Base-by-base conservation (phyloP, 345 rosid genomes). In the Citrus medica region DNA sequence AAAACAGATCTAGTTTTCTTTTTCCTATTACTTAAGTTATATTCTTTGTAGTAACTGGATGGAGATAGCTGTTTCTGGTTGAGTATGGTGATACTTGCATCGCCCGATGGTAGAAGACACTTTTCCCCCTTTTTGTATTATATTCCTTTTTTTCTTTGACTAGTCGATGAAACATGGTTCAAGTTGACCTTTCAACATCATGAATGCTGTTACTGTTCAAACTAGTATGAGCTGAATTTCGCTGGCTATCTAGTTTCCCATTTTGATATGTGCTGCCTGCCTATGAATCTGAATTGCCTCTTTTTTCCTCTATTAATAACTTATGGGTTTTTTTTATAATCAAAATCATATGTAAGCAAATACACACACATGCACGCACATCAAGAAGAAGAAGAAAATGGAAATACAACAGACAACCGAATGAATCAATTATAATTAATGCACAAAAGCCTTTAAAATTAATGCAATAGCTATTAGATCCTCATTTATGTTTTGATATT, bases 401-500 rank as follows among this genome's bases (percentile, higher is more conserved):
- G 22, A 32, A 46, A 64, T n/a, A 65, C n/a, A 51, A 19, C n/a
- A 63, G 6, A 12, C 33, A 63, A 66, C n/a, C 7, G 3, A 6
- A 46, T 65, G 58, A 48, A 7, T 53, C 35, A 25, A 40, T 33
- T 73, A 73, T 58, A 67, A 60, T 58, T 37, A 28, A 38, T 59
- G 35, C 21, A 38, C 61, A 70, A 70, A 13, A 14, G 12, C 22
- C 67, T 67, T 66, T 35, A 10, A 19, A 32, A 9, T 58, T 65
- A 53, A 67, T 46, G 73, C 76, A 51, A 10, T 25, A 60, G 40
- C 32, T 22, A 61, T 73, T 70, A n/a, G 72, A 76, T 67, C 56
- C 69, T 79, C 37, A 79, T 76, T 81, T 73, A 25, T 75, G 77
- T 48, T 84, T 79, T 74, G 25, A 67, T 88, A 74, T 85, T 81